Conservation (phyloP, 805 yeast genomes). For the Nakazawaea ishiwadae region DNA sequence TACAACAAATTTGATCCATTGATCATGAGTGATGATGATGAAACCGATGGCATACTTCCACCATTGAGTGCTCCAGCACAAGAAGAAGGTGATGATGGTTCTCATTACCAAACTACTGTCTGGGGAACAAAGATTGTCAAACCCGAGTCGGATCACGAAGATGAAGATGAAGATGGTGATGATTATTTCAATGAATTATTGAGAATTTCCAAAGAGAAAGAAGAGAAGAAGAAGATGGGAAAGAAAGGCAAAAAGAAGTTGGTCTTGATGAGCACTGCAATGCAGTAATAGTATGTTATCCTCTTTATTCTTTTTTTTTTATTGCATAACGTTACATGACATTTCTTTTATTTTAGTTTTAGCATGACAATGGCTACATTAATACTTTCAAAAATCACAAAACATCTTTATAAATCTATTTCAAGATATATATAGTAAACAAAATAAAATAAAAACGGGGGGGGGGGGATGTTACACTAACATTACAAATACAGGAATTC, state of each 20-base stretch:
- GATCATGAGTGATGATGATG: conserved; percentile 27
- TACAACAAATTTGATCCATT: conserved; percentile 7
- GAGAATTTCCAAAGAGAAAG: conserved; percentile 45
- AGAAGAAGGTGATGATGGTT: conserved; percentile 17
- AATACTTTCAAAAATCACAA: no score
- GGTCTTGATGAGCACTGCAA: conserved; percentile 23
- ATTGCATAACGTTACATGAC: not conserved
- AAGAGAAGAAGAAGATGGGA: conserved; percentile 27
- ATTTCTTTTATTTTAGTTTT: not conserved
- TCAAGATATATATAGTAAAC: no score
- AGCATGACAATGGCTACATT: no score
- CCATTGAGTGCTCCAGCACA: conserved; percentile 30
- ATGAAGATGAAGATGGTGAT: conserved; percentile 42
- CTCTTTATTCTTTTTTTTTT: not conserved
- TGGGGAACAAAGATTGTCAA: conserved; percentile 71
- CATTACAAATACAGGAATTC: no score
- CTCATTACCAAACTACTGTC: conserved; percentile 46
- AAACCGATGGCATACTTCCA: conserved; percentile 34
- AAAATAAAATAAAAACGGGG: no score
- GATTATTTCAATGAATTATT: conserved; percentile 43
- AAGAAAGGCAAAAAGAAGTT: conserved; percentile 46
- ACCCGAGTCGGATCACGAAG: conserved; percentile 29
- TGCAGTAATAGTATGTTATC: not conserved
- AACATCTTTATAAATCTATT: no score
- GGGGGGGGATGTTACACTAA: no score